Base-by-base conservation (phyloP, 805 yeast species). In the Metschnikowia picachoensis region DNA sequence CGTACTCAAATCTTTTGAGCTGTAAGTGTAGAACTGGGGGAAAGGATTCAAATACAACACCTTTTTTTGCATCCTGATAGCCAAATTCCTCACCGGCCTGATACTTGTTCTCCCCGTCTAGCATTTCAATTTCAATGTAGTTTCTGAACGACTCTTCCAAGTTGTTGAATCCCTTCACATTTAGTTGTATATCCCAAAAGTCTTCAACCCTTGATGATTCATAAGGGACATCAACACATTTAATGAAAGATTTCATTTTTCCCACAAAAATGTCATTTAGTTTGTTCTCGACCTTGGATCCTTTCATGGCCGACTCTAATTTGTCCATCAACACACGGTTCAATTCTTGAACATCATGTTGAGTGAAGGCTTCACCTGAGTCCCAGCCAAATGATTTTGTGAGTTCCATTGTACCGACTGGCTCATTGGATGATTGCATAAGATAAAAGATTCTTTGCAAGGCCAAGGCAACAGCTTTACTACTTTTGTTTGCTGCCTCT, bases 351-450 rank as follows among this genome's bases (percentile, higher is more conserved):
- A 94, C 97, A 63, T 94, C 99, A 66, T 94, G 98, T 67, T 94
- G 99, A 2, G 95, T 87, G 65, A 94, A 94, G 0, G 97, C 96
- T 56, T 94, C 99, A 6, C 85, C 83, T 9, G 87, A 78, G 61
- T 90, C 96, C 99, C 99, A 94, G 8, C 99, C 99, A 73, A 94
- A 94, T 0, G 97, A 84, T 48, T 81, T 79, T 0, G 99, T 94
- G 43, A 94, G 73, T 60, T 88, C 96, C 51, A 79, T 63, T 0
- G 99, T 94, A 48, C 87, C 92, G 4, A 92, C 80, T 0, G 97
- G 87, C 16, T 79, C 80, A 10, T 75, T 69, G 0, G 96, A 84
- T 3, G 83, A 82, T 55, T 85, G 83, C 51, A 94, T 72, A 50
- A 79, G 79, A 61, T 89, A 92, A 59, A 94, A 94, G 25, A 91